Percentiles rank a stretch among this genome's conserved stretches.
Conservation (phyloP, 2,329 filamentous ascomycete genomes). For the Leptographium lundbergii region DNA sequence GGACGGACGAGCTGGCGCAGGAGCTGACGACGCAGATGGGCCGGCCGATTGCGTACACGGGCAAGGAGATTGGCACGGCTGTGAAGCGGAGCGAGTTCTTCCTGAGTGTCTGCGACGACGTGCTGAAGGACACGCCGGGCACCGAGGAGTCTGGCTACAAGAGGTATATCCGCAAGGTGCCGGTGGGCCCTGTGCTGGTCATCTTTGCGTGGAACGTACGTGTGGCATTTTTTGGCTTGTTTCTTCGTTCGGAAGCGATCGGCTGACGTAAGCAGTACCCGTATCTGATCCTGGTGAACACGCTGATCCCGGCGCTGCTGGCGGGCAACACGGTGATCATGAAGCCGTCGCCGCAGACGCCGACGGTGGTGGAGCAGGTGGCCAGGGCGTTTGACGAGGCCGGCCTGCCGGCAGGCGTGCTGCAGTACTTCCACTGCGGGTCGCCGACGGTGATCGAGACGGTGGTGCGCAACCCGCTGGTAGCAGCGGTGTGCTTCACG, state of each 20-base stretch:
- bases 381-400: slow-evolving; percentile 64
- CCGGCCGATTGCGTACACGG: slow-evolving; percentile 75
- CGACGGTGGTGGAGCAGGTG: slow-evolving; percentile 79
- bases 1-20: slow-evolving; percentile 66
- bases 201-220: slow-evolving; percentile 95
- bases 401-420: slow-evolving; percentile 68
- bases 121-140: slow-evolving; percentile 67
- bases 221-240: slow-evolving; percentile 7
- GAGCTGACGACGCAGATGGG: slow-evolving; percentile 95
- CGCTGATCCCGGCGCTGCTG: slow-evolving; percentile 79
- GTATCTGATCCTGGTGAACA: slow-evolving; percentile 87
- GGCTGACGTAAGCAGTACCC: slow-evolving; percentile 53
- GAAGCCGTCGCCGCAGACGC: slow-evolving; percentile 91
- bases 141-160: slow-evolving; percentile 81
- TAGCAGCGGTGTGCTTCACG: slow-evolving; percentile 82
- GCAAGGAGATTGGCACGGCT: slow-evolving; percentile 73
- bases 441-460: slow-evolving; percentile 64
- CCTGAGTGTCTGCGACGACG: slow-evolving; percentile 68
- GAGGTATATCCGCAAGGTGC: slow-evolving; percentile 78
- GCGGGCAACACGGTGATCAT: slow-evolving; percentile 85
- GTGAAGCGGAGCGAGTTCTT: slow-evolving; percentile 78
- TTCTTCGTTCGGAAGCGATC: not conserved
- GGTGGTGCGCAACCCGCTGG: slow-evolving; percentile 62
- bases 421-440: slow-evolving; percentile 88
- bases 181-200: slow-evolving; percentile 75